phyloP scores from a whole-genome alignment of 2,329 filamentous ascomycete species.

The Fusarium tupiense region DNA sequence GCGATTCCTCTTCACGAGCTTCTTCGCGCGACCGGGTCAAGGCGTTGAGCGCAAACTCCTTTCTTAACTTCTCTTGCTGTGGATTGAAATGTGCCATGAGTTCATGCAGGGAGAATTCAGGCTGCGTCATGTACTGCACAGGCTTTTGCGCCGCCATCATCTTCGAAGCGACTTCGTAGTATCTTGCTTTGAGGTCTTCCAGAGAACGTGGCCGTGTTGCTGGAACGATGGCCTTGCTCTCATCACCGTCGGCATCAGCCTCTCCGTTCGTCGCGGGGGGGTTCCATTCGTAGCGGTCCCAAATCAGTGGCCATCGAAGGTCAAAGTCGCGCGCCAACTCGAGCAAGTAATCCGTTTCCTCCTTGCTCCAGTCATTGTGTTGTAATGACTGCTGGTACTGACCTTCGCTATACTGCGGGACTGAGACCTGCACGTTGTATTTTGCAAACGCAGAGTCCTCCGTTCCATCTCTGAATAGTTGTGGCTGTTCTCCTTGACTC shows the following conservation, averaged over 20 bases:
- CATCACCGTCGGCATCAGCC: conserved; percentile 56
- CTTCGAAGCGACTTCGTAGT: conserved; percentile 85
- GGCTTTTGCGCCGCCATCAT: conserved; percentile 85
- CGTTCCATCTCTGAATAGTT: conserved; percentile 41
- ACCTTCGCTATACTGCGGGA: conserved; percentile 85
- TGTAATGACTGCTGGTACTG: conserved; percentile 82
- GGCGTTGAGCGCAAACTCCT: conserved; percentile 83
- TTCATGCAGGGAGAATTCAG: conserved; percentile 85
- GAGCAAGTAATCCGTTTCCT: conserved; percentile 94
- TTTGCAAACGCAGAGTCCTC: conserved; percentile 80
- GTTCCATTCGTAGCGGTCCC: conserved; percentile 87
- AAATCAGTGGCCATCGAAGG: conserved; percentile 89
- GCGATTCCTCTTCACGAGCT: conserved; percentile 88
- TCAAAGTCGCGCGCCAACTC: conserved; percentile 80
- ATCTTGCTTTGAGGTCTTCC: conserved; percentile 91
- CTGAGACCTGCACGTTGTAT: conserved; percentile 83
- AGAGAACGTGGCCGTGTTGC: conserved; percentile 71
- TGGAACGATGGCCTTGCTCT: conserved; percentile 64
- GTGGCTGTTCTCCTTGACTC: conserved; percentile 21
- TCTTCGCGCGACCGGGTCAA: conserved; percentile 86
- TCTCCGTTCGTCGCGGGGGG: conserved; percentile 58
- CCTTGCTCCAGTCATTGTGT: conserved; percentile 83
- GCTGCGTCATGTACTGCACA: conserved; percentile 84
- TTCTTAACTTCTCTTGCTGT: conserved; percentile 79
- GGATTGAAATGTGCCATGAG: conserved; percentile 89